Percentiles rank a stretch among this genome's conserved stretches.
phyloP scores from a whole-genome alignment of 2,329 filamentous ascomycete species.

The Hymenoscyphus repandus region DNA sequence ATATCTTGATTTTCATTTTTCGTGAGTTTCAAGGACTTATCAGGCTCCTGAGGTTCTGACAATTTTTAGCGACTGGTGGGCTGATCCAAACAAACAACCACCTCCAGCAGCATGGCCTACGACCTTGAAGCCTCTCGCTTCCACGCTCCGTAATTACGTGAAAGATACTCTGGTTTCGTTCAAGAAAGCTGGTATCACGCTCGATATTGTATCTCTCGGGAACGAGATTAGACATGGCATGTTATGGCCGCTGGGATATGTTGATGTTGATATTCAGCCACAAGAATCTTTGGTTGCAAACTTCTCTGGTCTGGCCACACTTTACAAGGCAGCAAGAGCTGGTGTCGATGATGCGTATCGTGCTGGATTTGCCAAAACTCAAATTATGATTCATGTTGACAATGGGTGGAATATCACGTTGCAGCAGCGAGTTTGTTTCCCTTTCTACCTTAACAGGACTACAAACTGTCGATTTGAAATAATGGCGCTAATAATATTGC shows the following conservation, averaged over 20 bases:
- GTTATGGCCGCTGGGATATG: constrained; percentile 58
- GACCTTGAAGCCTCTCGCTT: constrained; percentile 50
- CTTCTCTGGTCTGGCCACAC: constrained; percentile 53
- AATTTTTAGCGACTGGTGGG: constrained; percentile 58
- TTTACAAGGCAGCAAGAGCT: constrained; percentile 53
- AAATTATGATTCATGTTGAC: constrained; percentile 70
- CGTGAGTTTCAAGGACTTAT: constrained; percentile 13
- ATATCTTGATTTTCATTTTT: constrained; percentile 58
- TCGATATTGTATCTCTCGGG: constrained; percentile 63
- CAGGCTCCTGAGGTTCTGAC: neutral
- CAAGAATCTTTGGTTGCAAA: constrained; percentile 32
- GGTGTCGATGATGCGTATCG: constrained; percentile 60
- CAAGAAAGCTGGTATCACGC: constrained; percentile 46
- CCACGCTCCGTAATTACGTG: constrained; percentile 64
- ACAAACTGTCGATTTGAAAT: neutral
- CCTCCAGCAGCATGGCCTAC: constrained; percentile 61
- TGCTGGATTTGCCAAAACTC: constrained; percentile 41
- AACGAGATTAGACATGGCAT: constrained; percentile 68
- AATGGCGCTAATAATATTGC: neutral
- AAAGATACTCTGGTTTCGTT: constrained; percentile 57
- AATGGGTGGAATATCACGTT: constrained; percentile 65
- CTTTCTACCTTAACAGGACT: too few species aligned
- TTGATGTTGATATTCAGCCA: constrained; percentile 36
- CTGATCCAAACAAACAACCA: constrained; percentile 59
- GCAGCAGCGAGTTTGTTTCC: constrained; percentile 39